phyloP scores from a whole-genome alignment of 2,329 filamentous ascomycete genomes.

The Verticillium isaacii region DNA sequence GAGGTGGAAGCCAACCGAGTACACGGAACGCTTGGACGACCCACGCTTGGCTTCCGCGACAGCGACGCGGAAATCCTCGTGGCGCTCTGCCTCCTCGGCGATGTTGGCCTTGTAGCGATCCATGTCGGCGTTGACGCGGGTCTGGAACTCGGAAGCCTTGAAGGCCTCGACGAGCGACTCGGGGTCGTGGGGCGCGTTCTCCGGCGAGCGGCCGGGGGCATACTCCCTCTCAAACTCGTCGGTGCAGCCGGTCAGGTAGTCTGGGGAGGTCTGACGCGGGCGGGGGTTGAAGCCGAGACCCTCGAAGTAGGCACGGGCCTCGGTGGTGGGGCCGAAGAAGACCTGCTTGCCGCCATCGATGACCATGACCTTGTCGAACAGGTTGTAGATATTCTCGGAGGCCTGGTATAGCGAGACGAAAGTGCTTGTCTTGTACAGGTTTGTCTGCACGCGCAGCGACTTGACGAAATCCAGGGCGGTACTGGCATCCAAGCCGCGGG shows the following conservation, averaged over 20 bases:
- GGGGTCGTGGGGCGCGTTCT: slow-evolving; percentile 64
- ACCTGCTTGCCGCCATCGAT: slow-evolving; percentile 73
- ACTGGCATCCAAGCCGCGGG: slow-evolving; percentile 63
- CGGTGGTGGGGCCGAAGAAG: slow-evolving; percentile 65
- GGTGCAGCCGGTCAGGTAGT: slow-evolving; percentile 78
- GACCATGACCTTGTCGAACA: slow-evolving; percentile 81
- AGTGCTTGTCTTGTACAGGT: slow-evolving; percentile 78
- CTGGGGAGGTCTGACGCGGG: slow-evolving; percentile 73
- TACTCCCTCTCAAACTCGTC: slow-evolving; percentile 81
- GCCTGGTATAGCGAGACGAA: slow-evolving; percentile 86
- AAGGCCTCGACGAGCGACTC: slow-evolving; percentile 67
- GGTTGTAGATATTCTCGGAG: slow-evolving; percentile 72
- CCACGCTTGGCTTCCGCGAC: slow-evolving; percentile 76
- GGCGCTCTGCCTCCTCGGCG: slow-evolving; percentile 58
- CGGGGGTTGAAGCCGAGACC: slow-evolving; percentile 69
- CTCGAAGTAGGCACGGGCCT: slow-evolving; percentile 73
- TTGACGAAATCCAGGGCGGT: slow-evolving; percentile 64
- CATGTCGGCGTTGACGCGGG: slow-evolving; percentile 61
- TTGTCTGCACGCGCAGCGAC: slow-evolving; percentile 73
- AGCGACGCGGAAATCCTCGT: slow-evolving; percentile 72
- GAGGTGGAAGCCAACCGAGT: slow-evolving; percentile 76
- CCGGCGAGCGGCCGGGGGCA: slow-evolving; percentile 57
- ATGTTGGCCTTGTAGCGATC: slow-evolving; percentile 60
- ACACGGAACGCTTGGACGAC: slow-evolving; percentile 70
- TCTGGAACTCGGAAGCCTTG: slow-evolving; percentile 55